Evolutionary conservation across 768 basidiomycete genomes (phyloP).

Genomic region (Kwoniella dendrophila): DNA sequence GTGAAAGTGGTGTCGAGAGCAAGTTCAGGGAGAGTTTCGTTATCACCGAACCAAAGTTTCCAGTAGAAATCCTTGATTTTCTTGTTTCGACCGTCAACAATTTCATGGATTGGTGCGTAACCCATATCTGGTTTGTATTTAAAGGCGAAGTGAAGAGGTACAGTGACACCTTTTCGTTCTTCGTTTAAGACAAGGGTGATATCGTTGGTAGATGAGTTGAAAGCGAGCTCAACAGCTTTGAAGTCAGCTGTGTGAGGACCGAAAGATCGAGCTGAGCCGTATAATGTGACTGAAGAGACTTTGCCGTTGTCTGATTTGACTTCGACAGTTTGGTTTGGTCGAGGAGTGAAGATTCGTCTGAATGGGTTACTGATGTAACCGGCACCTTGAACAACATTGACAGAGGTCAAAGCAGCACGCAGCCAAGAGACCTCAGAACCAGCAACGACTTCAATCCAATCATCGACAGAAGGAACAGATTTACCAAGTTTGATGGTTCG

Average conservation of each 20-base stretch:
- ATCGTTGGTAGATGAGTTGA: constrained; percentile 60
- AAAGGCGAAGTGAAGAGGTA: constrained; percentile 82
- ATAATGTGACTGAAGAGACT: constrained; percentile 67
- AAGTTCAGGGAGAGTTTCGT: constrained; percentile 74
- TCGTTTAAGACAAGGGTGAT: constrained; percentile 80
- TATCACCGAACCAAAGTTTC: constrained; percentile 95
- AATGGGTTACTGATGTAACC: constrained; percentile 87
- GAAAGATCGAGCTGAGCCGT: constrained; percentile 77
- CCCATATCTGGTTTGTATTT: constrained; percentile 83
- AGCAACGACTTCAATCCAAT: constrained; percentile 83
- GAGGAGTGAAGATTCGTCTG: constrained; percentile 80
- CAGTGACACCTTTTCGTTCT: constrained; percentile 72
- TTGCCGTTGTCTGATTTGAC: constrained; percentile 60
- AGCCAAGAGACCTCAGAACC: constrained; percentile 84
- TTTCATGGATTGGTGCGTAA: constrained; percentile 89
- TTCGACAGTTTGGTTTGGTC: constrained; percentile 74
- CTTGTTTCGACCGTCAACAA: constrained; percentile 76
- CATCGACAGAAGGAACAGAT: constrained; percentile 64
- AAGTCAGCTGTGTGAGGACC: constrained; percentile 72
- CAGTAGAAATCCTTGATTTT: constrained; percentile 98
- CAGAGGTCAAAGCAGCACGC: constrained; percentile 76
- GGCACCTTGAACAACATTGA: constrained; percentile 81
- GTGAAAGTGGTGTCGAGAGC: constrained; percentile 78
- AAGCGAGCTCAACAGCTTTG: constrained; percentile 79
- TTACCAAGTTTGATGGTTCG: constrained; percentile 58